Evolutionary conservation across 495 filamentous ascomycete genomes (phyloP).

Genomic region (Hypoxylon fragiforme): DNA sequence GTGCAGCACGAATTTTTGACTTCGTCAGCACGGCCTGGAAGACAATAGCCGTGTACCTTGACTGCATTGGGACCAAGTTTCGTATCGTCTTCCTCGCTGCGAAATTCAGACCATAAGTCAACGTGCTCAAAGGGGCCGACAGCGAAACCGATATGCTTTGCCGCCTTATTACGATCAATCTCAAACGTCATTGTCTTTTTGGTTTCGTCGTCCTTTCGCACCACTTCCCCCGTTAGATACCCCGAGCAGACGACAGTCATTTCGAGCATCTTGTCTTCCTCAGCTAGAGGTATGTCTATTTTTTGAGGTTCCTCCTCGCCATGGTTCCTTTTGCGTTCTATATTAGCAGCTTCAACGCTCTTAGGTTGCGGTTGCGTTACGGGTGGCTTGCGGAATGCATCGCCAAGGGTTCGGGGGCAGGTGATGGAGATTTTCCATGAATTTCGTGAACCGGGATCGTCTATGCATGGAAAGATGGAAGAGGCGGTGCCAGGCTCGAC

Average conservation of each 20-base stretch:
- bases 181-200: slow-evolving; percentile 86
- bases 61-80: slow-evolving; percentile 81
- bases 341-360: slow-evolving; percentile 8
- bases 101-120: slow-evolving; percentile 79
- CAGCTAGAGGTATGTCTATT: slow-evolving; percentile 49
- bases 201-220: slow-evolving; percentile 69
- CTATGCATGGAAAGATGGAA: slow-evolving; percentile 88
- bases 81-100: slow-evolving; percentile 87
- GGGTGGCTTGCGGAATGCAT: slow-evolving; percentile 63
- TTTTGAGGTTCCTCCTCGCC: slow-evolving; percentile 39
- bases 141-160: slow-evolving; percentile 88
- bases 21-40: slow-evolving; percentile 78
- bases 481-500: slow-evolving; percentile 76
- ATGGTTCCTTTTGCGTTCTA: slow-evolving; percentile 40
- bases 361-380: slow-evolving; percentile 33
- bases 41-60: slow-evolving; percentile 84
- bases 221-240: slow-evolving; percentile 77
- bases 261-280: slow-evolving; percentile 84
- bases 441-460: slow-evolving; percentile 75
- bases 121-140: slow-evolving; percentile 94
- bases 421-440: slow-evolving; percentile 88
- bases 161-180: slow-evolving; percentile 67
- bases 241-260: slow-evolving; percentile 89
- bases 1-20: slow-evolving; percentile 74
- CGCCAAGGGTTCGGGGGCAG: slow-evolving; percentile 80